A percentile compares a stretch with the other conserved stretches of the same genome.
Conservation (phyloP, 352 stramenopile species). For the Phytophthora pini region DNA sequence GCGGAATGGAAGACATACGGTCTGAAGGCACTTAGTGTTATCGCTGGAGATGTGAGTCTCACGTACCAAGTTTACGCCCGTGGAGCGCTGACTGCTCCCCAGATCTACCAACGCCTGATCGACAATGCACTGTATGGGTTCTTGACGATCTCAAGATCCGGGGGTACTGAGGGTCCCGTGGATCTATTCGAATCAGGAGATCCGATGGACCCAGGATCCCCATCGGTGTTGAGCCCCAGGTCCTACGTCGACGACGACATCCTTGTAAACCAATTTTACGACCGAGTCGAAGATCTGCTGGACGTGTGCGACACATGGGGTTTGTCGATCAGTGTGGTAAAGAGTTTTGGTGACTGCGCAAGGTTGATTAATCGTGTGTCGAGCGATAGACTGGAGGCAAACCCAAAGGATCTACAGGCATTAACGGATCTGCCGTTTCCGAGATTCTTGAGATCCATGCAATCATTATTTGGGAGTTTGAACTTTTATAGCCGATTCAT, state of each 20-base stretch:
- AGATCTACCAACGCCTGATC: not conserved
- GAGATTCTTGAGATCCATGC: slow-evolving; percentile 1
- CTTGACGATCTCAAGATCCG: slow-evolving; percentile 11
- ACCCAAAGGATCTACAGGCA: slow-evolving; percentile 18
- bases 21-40: no score
- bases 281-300: slow-evolving; percentile 11
- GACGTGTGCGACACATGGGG: slow-evolving; percentile 23
- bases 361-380: slow-evolving; percentile 25
- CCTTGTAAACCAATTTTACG: slow-evolving; percentile 17
- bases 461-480: slow-evolving; percentile 30
- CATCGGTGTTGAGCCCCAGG: slow-evolving; percentile 8
- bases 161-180: not conserved
- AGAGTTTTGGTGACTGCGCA: slow-evolving; percentile 22
- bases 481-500: slow-evolving; percentile 36
- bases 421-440: slow-evolving; percentile 16
- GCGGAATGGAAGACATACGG: no score
- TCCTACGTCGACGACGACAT: slow-evolving; percentile 43
- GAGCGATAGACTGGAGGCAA: not conserved
- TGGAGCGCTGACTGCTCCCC: no score
- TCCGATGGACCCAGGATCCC: not conserved
- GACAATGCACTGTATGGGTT: not conserved
- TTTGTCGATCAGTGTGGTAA: slow-evolving; percentile 33
- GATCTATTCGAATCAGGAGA: not conserved
- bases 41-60: no score
- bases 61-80: no score